Evolutionary conservation across 768 basidiomycete species (phyloP), one percentile per base, ranked within the genome.

Genomic region (Boletus reticuloceps): DNA sequence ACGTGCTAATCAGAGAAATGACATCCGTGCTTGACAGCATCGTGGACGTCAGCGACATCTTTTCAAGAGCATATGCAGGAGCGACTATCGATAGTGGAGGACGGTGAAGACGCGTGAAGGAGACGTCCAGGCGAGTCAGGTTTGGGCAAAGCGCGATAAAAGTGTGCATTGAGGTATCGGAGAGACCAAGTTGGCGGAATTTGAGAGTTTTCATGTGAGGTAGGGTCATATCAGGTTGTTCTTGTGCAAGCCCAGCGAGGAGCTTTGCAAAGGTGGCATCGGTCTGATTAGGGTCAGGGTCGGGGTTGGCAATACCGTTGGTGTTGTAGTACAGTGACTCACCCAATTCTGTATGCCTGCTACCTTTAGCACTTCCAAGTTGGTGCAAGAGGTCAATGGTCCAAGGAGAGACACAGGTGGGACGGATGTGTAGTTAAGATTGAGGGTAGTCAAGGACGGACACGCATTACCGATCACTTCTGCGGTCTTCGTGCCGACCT

Each of bases 261-360:
- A 87, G 70, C 55, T 79, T 82, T 14, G 74, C 60, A 59, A 83
- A 78, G 5, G 79, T 75, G 17, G 77, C 67, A 66, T 86, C 84
- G 8, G 84, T 86, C 86, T 88, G 50, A 11, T 44, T 27, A 47
- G 22, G 19, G n/a, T 19, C 19, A 53, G 31, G 12, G 11, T 37
- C 17, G 22, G 39, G 3, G 34, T 47, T n/a, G n/a, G 22, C 8
- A 13, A 37, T 25, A 19, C 5, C 4, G 31, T 31, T 3, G 27
- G 20, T 16, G 27, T 32, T 25, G 2, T 9, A 43, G 25, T 25
- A 25, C 25, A 25, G 45, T 12, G 42, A 70, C 78, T 63, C 51
- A 80, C 88, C 82, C 86, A 85, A 61, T 77, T 84, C 13, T 74
- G 67, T 51, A 88, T 77, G 6, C 82, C 84, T 5, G 86, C 84